Conservation (phyloP, 2,329 filamentous ascomycete species). For the Seiridium unicorne region DNA sequence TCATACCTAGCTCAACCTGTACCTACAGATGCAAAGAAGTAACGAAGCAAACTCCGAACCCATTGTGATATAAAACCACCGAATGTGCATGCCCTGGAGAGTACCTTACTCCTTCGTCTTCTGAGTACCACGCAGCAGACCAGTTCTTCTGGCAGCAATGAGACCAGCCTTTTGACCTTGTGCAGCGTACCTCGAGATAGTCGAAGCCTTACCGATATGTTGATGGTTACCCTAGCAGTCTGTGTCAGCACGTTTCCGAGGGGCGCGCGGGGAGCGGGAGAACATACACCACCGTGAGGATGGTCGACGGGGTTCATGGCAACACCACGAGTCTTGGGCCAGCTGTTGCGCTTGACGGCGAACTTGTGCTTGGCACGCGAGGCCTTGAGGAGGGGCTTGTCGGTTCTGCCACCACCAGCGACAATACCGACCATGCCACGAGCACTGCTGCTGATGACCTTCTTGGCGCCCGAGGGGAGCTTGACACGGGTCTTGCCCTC, state of each 20-base stretch:
- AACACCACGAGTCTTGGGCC: conserved; percentile 99
- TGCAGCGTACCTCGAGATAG: conserved; percentile 96
- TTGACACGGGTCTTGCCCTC: conserved; percentile 99
- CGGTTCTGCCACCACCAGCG: conserved; percentile 97
- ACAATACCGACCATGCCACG: conserved; percentile 99
- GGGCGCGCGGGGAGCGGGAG: not conserved
- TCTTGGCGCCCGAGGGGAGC: conserved; percentile 98
- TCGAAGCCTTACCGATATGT: conserved; percentile 99
- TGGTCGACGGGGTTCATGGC: conserved; percentile 99
- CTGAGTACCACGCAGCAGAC: conserved; percentile 99
- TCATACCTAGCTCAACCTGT: conserved; percentile 33
- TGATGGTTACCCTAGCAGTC: conserved; percentile 87
- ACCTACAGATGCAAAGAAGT: conserved; percentile 59
- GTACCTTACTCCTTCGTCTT: conserved; percentile 92
- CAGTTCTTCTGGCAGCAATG: conserved; percentile 98
- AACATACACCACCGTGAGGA: conserved; percentile 84
- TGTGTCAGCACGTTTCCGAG: conserved; percentile 38
- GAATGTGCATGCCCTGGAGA: conserved; percentile 25
- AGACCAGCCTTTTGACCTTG: conserved; percentile 99
- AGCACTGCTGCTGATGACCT: conserved; percentile 88
- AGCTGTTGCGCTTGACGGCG: conserved; percentile 99
- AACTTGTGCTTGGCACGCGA: conserved; percentile 99
- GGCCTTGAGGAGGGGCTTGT: conserved; percentile 99
- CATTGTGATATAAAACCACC: conserved; percentile 51
- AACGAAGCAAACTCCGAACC: conserved; percentile 61